Evolutionary conservation across 352 stramenopile genomes (phyloP), one percentile per base, ranked within the genome.

Genomic region (Phytophthora cajani): DNA sequence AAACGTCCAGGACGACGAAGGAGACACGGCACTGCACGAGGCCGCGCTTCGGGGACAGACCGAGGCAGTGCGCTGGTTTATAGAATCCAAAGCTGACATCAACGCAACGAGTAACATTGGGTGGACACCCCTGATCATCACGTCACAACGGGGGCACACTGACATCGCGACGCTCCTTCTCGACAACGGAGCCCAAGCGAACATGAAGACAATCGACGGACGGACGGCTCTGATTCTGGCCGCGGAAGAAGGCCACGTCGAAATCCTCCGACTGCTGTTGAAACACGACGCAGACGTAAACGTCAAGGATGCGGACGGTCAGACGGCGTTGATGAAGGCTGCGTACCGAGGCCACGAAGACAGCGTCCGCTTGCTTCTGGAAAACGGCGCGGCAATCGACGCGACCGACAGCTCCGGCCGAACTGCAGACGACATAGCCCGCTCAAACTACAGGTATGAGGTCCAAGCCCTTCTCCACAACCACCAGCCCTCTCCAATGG

Each of bases 161-260:
- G 59, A 73, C 19, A 53, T 73, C 23, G 52, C n/a, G 19, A 51
- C 25, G 7, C 36, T 68, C 19, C 60, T 73, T 49, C 9, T 64
- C 1, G 52, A 69, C 6, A 55, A 64, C 11, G 42, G 30, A 10
- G 57, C 57, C 3, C 17, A 33, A 21, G 56, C 67, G 25, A 46
- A 67, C 16, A 17, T 1, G 33, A 44, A 36, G n/a, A 36, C 38
- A 11, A 25, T n/a, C 8, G 58, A 56, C 6, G 44, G 42, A 9
- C 51, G 57, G 9, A 63, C 49, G 11, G 56, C 64, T 5, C 27
- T 71, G 16, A 2, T n/a, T 21, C 8, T 71, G 9, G 51, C 50
- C n/a, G 17, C 36, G 25, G 56, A 61, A 27, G 64, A 67, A 42
- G 57, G 64, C 0, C 51, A 71, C 30, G 7, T 62, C 3, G 58